Base-by-base conservation (phyloP, 805 yeast species). In the Lipomyces japonicus region DNA sequence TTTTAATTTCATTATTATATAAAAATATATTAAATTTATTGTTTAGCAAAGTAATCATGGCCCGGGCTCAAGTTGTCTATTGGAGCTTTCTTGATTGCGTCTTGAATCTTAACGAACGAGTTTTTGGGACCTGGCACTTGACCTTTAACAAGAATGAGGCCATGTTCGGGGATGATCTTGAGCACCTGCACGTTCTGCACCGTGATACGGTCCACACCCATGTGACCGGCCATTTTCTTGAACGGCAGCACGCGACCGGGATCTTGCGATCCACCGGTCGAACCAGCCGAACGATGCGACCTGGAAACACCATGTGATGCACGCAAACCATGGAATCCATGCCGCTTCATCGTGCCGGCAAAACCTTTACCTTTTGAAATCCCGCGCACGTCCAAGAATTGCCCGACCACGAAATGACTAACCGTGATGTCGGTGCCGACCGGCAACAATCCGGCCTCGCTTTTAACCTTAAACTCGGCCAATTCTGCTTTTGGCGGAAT, bases 171-270 rank as follows among this genome's bases (percentile, higher is more conserved):
- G 66, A 86, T 90, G 9, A 83, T 83, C 65, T 84, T 85, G 63
- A 93, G 72, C 21, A 93, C 82, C 65, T 82, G 76, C 23, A 81
- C 75, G 67, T 88, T 90, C 66, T 81, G 85, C 23, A 81, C 78
- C 2, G 97, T 91, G 54, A 79, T 77, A 60, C 73, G 75, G 48
- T 78, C 75, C 55, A 79, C 82, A 59, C 98, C 98, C 93, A 90
- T 84, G 68, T 86, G 86, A 58, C 98, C 98, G 32, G 97, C 95
- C 98, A 93, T 91, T 71, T 89, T 91, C 73, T 87, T 90, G 22
- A 97, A 97, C 14, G 97, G 97, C 55, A 89, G 74, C 46, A 89
- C 87, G 74, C 98, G 85, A 64, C 96, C 97, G 12, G 98, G 98
- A 55, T 87, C 84, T 59, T 93, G 95, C 64, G 86, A 86, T 68